Evolutionary conservation across 2,329 filamentous ascomycete species (phyloP).

Genomic region (Dothideomycetes sp.): DNA sequence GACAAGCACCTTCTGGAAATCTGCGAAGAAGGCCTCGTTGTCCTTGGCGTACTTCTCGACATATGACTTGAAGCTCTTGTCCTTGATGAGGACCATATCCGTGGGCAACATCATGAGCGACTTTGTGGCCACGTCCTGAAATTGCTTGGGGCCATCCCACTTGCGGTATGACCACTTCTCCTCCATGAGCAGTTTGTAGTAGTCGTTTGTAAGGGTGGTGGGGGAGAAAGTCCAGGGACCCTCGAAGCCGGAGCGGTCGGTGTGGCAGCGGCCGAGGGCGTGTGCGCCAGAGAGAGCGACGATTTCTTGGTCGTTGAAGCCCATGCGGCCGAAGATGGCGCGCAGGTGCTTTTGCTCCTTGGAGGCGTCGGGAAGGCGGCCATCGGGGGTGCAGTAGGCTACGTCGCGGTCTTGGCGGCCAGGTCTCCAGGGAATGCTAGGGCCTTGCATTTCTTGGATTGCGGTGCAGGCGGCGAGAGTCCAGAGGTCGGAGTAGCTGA

Average conservation of each 20-base stretch:
- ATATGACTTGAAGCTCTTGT: slow-evolving; percentile 71
- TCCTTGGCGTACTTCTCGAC: slow-evolving; percentile 87
- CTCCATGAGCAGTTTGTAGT: slow-evolving; percentile 73
- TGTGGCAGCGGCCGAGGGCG: slow-evolving; percentile 81
- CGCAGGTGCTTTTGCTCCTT: slow-evolving; percentile 75
- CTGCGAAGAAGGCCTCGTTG: slow-evolving; percentile 83
- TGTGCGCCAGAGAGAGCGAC: slow-evolving; percentile 81
- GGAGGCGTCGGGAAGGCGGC: slow-evolving; percentile 72
- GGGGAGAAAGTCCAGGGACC: slow-evolving; percentile 91
- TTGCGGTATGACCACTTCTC: slow-evolving; percentile 91
- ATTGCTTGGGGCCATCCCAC: slow-evolving; percentile 85
- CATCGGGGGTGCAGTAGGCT: slow-evolving; percentile 82
- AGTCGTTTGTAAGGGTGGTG: slow-evolving; percentile 89
- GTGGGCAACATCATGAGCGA: slow-evolving; percentile 94
- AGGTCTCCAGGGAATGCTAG: slow-evolving; percentile 75
- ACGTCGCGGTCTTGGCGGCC: slow-evolving; percentile 73
- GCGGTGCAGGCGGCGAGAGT: slow-evolving; percentile 76
- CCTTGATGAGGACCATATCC: slow-evolving; percentile 76
- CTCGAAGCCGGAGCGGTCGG: slow-evolving; percentile 74
- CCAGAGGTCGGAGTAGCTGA: slow-evolving; percentile 93
- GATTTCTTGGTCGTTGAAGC: slow-evolving; percentile 94
- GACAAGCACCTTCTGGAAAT: slow-evolving; percentile 67
- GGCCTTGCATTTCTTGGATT: slow-evolving; percentile 92
- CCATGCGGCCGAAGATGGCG: slow-evolving; percentile 91
- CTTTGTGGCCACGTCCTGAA: slow-evolving; percentile 79